Evolutionary conservation across 257 asterid genomes (phyloP), one percentile per base, ranked within the genome.

Genomic region (Apocynum venetum): DNA sequence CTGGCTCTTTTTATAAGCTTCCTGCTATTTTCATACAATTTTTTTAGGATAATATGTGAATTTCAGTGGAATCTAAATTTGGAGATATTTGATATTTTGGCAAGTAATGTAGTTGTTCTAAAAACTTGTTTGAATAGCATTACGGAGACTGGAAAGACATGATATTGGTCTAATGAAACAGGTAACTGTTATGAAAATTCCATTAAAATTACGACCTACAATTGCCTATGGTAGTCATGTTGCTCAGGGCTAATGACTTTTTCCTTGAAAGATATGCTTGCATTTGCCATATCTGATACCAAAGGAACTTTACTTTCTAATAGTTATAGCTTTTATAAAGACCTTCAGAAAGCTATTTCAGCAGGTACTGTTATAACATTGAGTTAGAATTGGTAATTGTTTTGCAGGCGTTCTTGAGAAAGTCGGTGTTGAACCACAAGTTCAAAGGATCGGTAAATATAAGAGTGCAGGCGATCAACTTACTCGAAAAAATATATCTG

Each of bases 401-500:
- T 47, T 59, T 70, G 31, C 79, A 79, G 83, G 83, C 56, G 65
- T 79, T 65, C 64, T 79, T 53, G 83, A 79, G 46, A 71, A 71
- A 71, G 60, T 71, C 11, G 75, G 98, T 83, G 79, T 93, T 88
- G 96, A 93, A 87, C 98, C 98, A 41, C 94, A 91, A 83, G 91
- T 93, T 80, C 88, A 91, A 81, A 88, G 96, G 75, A 89, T 93
- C 76, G 98, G 98, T 82, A 93, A 91, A 83, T 93, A 93, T 79
- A 93, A 93, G 83, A 91, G 98, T 86, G 97, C 98, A 65, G 98
- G 97, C 77, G 98, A 93, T 82, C 97, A 90, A 72, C 91, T 93
- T 77, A 80, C 84, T 2, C 93, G 97, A 43, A 93, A 90, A 86
- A 86, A 61, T 84, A 89, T 93, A 81, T 93, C 97, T 67, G 92